Evolutionary conservation across 768 basidiomycete species (phyloP), one percentile per base, ranked within the genome.

Genomic region (Lactarius pseudohatsudake): DNA sequence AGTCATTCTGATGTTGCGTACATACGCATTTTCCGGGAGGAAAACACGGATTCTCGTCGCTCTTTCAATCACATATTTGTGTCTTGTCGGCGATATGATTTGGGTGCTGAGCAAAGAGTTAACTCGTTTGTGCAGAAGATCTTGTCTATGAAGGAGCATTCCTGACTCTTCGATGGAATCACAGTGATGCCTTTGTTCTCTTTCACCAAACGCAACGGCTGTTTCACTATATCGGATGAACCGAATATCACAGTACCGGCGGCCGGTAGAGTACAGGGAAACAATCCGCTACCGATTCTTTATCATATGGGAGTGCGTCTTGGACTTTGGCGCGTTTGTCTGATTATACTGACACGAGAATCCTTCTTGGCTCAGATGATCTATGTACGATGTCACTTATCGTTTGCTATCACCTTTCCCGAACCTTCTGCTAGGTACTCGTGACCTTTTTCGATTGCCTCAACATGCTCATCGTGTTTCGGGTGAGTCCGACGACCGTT

Each of bases 1-100:
- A 69, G 69, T 68, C n/a, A 63, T 69, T 26, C 53, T 69, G 13
- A 68, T 69, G 69, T 36, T 69, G 53, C 69, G 69, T 47, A 59
- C 69, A 30, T 69, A 69, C 22, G 66, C 69, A 4, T 69, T 69
- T 54, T 32, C 66, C 20, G 69, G 66, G 10, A 62, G 62, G 50
- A 53, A 7, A 40, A 59, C n/a, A 22, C 13, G 1, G 1, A 3
- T 68, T 53, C 66, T 69, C 13, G 38, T 36, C 59, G 11, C 22
- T 32, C 69, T 69, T 15, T 61, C 26, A 3, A 16, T 26, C 30
- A 28, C 20, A 15, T 63, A 68, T 34, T 36, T 43, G 11, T 18
- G 22, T 60, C 36, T 69, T 22, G 50, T 50, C 34, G 34, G 59
- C 13, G 34, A 54, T 32, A 45, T 61, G 16, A 13, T 64, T 20